Conservation (phyloP, 768 basidiomycete genomes). For the Exsudoporus frostii region DNA sequence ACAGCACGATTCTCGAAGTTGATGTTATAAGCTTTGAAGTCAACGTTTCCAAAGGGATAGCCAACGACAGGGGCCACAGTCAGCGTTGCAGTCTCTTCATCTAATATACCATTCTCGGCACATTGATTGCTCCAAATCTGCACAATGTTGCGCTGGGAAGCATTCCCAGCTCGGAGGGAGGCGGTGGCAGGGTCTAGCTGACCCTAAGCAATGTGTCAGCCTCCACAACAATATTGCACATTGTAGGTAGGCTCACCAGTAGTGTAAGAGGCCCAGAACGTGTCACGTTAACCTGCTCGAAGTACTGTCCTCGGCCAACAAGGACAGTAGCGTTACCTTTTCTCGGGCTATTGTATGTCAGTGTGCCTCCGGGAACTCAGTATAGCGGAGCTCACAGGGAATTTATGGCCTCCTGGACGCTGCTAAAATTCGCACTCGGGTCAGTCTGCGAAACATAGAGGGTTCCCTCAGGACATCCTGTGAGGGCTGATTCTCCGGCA, state of each 20-base stretch:
- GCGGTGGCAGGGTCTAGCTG: conserved; percentile 43
- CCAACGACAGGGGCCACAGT: conserved; percentile 52
- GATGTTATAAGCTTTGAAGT: conserved; percentile 67
- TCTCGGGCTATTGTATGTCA: conserved; percentile 36
- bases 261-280: conserved; percentile 52
- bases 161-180: conserved; percentile 40
- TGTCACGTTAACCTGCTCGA: conserved; percentile 57
- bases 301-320: conserved; percentile 56
- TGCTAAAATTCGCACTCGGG: conserved; percentile 42
- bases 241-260: conserved; percentile 37
- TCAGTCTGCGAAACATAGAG: conserved; percentile 56
- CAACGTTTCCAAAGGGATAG: conserved; percentile 47
- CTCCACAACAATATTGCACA: background rate
- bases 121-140: conserved; percentile 50
- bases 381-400: conserved; percentile 45
- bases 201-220: conserved; percentile 35
- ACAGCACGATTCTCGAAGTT: conserved; percentile 68
- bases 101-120: conserved; percentile 43
- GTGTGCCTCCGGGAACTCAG: background rate
- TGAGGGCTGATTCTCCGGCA: conserved; percentile 38
- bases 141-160: conserved; percentile 47
- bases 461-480: conserved; percentile 55
- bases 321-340: conserved; percentile 45
- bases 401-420: conserved; percentile 52
- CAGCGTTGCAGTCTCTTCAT: conserved; percentile 57